Base-by-base conservation (phyloP, 1,284 basidiomycete genomes). In the Ceratobasidium sp. region DNA sequence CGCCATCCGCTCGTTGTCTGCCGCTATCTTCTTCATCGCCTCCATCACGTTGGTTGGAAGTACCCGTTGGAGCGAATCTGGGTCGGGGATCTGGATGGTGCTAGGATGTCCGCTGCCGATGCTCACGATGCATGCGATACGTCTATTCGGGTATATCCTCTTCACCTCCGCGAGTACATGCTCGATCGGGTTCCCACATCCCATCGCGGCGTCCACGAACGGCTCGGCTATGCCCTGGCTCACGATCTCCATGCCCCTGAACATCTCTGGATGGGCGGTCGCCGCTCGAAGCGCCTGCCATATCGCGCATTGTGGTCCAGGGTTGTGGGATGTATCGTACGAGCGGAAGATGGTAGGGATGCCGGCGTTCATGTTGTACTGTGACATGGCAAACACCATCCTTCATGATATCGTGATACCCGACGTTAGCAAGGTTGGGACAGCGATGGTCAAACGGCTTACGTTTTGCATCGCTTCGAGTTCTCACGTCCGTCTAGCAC, bases 121-220 rank as follows among this genome's bases (percentile, higher is more conserved):
- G 56, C 64, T 76, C 20, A 76, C 23, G n/a, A 76, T 35, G 51
- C 33, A 47, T 6, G 64, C 28, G 3, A 76, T 23, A 3, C 17
- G 53, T 28, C 28, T 28, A 17, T 49, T 42, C 3, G 54, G 63
- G 31, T 58, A 76, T 1, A 68, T 28, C 23, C 35, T 33, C 35
- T 47, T 45, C 4, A 35, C 69, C 51, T 77, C 76, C 11, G 31
- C 23, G 2, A 77, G 60, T 0, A 77, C 51, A 33, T 77, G 47
- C 11, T 60, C 68, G 6, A 60, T 47, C 15, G 76, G 68, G 26
- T 77, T 77, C 17, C 64, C 64, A n/a, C 61, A 69, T 35, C 66
- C 76, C 45, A 77, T 31, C 17, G 31, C 71, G 13, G 42, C 68
- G 51, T 53, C 76, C 5, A 77, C 54, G 37, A 51, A 77, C 2